Evolutionary conservation across 2,329 filamentous ascomycete genomes (phyloP).

Genomic region (Apiospora phragmitis): DNA sequence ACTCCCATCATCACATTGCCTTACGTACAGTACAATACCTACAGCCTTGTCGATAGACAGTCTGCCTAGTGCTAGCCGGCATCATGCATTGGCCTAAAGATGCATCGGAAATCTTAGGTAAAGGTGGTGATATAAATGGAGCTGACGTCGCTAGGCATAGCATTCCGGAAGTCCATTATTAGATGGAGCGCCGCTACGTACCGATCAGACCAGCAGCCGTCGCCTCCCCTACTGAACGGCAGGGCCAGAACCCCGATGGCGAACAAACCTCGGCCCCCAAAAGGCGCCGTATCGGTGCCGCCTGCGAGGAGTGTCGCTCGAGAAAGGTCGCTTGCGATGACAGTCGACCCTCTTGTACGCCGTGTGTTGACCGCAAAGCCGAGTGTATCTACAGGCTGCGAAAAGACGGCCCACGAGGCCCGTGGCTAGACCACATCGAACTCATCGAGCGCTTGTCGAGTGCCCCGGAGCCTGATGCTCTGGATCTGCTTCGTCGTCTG

Average conservation of each 20-base stretch:
- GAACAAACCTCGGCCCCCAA: background rate
- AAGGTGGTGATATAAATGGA: background rate
- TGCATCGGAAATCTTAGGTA: background rate
- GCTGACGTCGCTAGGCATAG: background rate
- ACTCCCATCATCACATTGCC: background rate
- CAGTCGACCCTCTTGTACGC: background rate
- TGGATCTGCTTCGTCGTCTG: background rate
- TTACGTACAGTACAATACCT: background rate
- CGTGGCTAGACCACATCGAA: background rate
- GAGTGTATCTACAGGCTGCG: background rate
- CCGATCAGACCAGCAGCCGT: background rate
- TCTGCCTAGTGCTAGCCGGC: background rate
- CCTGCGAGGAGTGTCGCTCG: slow-evolving; percentile 4
- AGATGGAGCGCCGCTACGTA: slow-evolving; percentile 8
- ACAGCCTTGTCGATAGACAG: background rate
- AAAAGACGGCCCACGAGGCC: background rate
- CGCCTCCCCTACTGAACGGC: background rate
- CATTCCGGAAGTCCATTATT: background rate
- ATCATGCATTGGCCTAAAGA: background rate
- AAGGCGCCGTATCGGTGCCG: background rate
- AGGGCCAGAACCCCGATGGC: background rate
- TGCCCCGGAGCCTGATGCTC: background rate
- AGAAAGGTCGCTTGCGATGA: background rate
- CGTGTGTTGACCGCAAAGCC: background rate
- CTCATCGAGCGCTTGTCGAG: background rate